Conservation (phyloP, 768 basidiomycete genomes). For the Filobasidium wieringae region DNA sequence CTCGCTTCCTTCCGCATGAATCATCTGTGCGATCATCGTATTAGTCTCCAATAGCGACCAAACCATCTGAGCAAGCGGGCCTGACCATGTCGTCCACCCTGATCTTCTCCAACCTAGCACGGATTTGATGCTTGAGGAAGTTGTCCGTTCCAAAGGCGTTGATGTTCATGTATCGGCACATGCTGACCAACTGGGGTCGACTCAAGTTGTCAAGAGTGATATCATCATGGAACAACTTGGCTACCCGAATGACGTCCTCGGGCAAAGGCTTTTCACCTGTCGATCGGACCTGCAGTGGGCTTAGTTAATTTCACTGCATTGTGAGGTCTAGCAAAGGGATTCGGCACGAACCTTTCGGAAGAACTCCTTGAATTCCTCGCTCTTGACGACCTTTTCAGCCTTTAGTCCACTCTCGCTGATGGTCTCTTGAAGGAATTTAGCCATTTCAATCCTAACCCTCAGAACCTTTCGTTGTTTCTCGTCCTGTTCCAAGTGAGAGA, state of each 20-base stretch:
- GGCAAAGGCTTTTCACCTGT: constrained; percentile 89
- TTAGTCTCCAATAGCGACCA: background rate
- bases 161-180: constrained; percentile 94
- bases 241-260: constrained; percentile 81
- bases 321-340: background rate
- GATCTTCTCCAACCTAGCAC: constrained; percentile 65
- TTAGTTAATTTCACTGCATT: background rate
- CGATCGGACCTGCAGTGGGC: constrained; percentile 57
- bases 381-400: constrained; percentile 77
- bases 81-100: constrained; percentile 68
- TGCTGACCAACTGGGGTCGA: constrained; percentile 92
- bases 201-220: constrained; percentile 95
- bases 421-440: constrained; percentile 97
- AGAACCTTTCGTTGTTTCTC: constrained; percentile 95
- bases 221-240: constrained; percentile 94
- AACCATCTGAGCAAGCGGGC: background rate
- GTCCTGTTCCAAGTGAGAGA: constrained; percentile 48
- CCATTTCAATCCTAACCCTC: constrained; percentile 91
- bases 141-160: constrained; percentile 99
- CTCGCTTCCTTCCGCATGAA: constrained; percentile 77
- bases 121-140: constrained; percentile 84
- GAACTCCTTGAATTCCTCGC: constrained; percentile 96
- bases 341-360: constrained; percentile 69
- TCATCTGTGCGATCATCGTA: constrained; percentile 46
- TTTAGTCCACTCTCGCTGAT: constrained; percentile 86